Conservation (phyloP, 2,329 filamentous ascomycete species). For the Claviceps quebecensis region DNA sequence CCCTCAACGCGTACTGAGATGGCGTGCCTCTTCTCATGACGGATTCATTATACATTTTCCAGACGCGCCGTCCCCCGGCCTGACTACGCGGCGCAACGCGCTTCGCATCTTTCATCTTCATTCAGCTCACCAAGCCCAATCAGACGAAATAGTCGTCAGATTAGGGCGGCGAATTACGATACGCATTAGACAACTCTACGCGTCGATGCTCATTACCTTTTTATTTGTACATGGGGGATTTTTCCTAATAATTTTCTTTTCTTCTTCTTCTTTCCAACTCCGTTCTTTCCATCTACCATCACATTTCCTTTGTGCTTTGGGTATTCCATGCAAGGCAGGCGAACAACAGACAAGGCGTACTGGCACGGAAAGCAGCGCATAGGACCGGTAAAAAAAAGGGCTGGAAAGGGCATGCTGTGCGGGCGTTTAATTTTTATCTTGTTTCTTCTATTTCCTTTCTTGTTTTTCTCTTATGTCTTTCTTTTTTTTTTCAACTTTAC, state of each 20-base stretch:
- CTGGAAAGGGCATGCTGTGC: neutral
- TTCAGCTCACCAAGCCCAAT: neutral
- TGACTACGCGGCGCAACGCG: too few relatives aligned
- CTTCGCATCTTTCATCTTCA: neutral
- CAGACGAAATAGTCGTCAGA: neutral
- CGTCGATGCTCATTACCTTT: neutral
- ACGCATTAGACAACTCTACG: neutral
- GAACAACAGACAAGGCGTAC: slow-evolving; percentile 4
- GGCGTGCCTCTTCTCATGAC: too few relatives aligned
- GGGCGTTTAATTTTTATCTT: neutral
- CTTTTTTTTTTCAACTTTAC: neutral
- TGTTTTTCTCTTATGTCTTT: neutral
- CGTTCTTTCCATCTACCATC: neutral
- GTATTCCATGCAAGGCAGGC: neutral
- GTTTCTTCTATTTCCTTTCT: neutral
- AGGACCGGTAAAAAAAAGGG: neutral
- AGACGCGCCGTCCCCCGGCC: too few relatives aligned
- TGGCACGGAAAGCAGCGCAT: neutral
- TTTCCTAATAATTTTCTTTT: neutral
- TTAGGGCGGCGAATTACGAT: neutral
- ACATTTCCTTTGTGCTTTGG: slow-evolving; percentile 4
- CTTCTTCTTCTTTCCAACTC: neutral
- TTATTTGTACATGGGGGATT: neutral
- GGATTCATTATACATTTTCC: too few relatives aligned
- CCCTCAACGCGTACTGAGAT: too few relatives aligned